phyloP scores from a whole-genome alignment of 192 early-diverging fungal species.

The Allomyces macrogynus region DNA sequence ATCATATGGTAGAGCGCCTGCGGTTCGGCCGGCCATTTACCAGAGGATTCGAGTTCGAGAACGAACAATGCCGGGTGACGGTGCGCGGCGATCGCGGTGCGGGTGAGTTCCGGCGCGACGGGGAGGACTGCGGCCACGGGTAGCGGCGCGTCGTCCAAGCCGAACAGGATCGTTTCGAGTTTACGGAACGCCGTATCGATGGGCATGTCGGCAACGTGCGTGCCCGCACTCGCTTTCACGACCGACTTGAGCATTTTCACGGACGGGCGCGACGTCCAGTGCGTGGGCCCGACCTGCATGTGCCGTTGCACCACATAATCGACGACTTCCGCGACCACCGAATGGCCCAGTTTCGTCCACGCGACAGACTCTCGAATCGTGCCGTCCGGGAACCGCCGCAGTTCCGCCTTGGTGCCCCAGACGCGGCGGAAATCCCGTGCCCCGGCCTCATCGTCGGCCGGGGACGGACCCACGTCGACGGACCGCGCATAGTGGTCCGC shows the following conservation, averaged over 20 bases:
- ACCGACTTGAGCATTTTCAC: slow-evolving; percentile 6
- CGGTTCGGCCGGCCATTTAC: neutral
- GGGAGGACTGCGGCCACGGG: slow-evolving; percentile 16
- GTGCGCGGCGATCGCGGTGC: neutral
- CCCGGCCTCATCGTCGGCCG: slow-evolving; percentile 44
- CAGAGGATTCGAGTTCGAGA: neutral
- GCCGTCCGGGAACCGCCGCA: slow-evolving; percentile 88
- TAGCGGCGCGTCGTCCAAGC: slow-evolving; percentile 17
- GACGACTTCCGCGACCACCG: slow-evolving; percentile 60
- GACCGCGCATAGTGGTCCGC: slow-evolving; percentile 39
- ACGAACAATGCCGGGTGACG: neutral
- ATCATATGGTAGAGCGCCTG: neutral
- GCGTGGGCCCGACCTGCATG: slow-evolving; percentile 21
- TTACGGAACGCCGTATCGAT: slow-evolving; percentile 8
- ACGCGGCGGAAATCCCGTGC: slow-evolving; percentile 46
- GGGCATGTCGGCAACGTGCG: neutral
- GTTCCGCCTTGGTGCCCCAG: slow-evolving; percentile 77
- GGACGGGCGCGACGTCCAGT: slow-evolving; percentile 5
- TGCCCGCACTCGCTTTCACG: slow-evolving; percentile 5
- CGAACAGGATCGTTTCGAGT: slow-evolving; percentile 12
- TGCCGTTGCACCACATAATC: slow-evolving; percentile 56
- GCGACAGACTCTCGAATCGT: slow-evolving; percentile 75
- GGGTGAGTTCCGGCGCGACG: slow-evolving; percentile 3
- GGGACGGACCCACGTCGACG: slow-evolving; percentile 70
- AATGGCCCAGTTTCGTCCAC: slow-evolving; percentile 39